Evolutionary conservation across 2,329 filamentous ascomycete species (phyloP), one percentile per base, ranked within the genome.

Genomic region (Aspergillus tubingensis): DNA sequence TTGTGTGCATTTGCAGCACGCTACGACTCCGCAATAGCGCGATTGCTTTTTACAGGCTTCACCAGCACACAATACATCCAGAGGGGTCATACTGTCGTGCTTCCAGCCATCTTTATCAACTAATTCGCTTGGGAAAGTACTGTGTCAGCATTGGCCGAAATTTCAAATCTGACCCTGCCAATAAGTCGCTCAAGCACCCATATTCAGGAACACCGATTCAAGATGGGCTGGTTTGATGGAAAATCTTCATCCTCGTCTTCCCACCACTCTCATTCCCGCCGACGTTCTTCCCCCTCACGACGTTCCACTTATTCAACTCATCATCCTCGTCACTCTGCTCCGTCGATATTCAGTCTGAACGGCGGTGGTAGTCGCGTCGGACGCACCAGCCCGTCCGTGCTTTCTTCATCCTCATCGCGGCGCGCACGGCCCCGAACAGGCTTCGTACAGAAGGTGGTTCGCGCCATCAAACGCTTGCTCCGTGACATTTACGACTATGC

Each of bases 401-500:
- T 83, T 60, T 82, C 82, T 7, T 88, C 82, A 0, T 86, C 84
- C 10, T 87, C 90, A 73, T 93, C 92, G 79, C 91, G 91, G 73
- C 90, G 91, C 71, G 90, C 91, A 17, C 79, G 82, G 3, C 91
- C 94, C 2, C 90, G 94, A 67, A 83, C 86, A 62, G 89, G 88
- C 71, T 96, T 96, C 80, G 78, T 96, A 64, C 80, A 86, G 58
- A 87, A 88, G 67, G 82, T 92, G 50, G 84, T 91, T 75, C 85
- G 86, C 76, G 89, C 91, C 70, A 85, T 97, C 62, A 89, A 89
- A 72, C 87, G 89, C 47, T 85, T 96, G 63, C 80, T 96, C 59
- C 89, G 90, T 70, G 88, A 96, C 73, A 86, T 97, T 8, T 82
- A 89, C 74, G 86, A 88, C 74, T 96, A 94, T 79, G 90, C 91